Conservation (phyloP, 352 stramenopile species). For the Pythium graminicola region DNA sequence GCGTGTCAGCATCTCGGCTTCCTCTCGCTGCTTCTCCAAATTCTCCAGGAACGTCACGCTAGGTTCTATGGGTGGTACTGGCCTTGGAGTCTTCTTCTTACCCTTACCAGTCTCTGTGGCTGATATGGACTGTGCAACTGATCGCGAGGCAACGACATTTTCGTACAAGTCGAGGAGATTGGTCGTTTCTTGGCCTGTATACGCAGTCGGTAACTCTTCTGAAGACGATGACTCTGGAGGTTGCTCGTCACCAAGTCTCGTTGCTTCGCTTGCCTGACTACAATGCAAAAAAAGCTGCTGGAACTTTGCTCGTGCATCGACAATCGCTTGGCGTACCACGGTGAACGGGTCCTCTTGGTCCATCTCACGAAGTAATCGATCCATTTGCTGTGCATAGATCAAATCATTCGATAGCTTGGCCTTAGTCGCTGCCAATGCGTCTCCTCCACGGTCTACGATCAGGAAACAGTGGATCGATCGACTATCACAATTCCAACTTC, state of each 20-base stretch:
- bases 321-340: constrained; percentile 24
- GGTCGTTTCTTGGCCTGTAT: not conserved
- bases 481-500: constrained; percentile 3
- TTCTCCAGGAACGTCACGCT: constrained; percentile 14
- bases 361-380: constrained; percentile 27
- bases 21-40: constrained; percentile 16
- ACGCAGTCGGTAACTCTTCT: not conserved
- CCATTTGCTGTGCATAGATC: constrained; percentile 41
- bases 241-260: not conserved
- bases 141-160: constrained; percentile 28
- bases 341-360: constrained; percentile 23
- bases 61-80: not conserved
- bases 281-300: constrained; percentile 13
- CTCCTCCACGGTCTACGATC: not conserved
- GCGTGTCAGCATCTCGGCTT: not conserved
- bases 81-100: not conserved
- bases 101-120: not conserved
- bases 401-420: constrained; percentile 27
- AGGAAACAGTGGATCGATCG: constrained; percentile 29
- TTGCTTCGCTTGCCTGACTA: not conserved
- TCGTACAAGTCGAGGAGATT: constrained; percentile 30
- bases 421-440: not conserved
- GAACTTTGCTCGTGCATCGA: constrained; percentile 24
- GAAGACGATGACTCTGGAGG: not conserved
- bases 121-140: constrained; percentile 1